Evolutionary conservation across 192 early-diverging fungal genomes (phyloP), one percentile per base, ranked within the genome.

Genomic region (Chytriomyces hyalinus): DNA sequence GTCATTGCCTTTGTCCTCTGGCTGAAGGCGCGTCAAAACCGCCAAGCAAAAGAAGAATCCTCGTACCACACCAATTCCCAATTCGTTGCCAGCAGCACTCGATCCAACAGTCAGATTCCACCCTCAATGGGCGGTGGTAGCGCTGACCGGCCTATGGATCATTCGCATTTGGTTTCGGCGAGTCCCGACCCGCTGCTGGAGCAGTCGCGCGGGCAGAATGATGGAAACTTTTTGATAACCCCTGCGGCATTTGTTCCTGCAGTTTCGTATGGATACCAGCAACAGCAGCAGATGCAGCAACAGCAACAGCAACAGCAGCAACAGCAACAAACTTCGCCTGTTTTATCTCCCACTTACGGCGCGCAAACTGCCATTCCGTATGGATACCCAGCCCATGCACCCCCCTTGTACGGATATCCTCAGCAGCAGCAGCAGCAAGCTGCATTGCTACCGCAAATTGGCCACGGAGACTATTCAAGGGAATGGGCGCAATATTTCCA

Each of bases 401-500:
- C 53, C 53, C 15, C 20, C 53, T 3, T 20, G 53, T 57, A 57
- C 53, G 53, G 53, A 13, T 57, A 57, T 57, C 47, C 26, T 9
- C 26, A 13, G 13, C 44, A 9, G 28, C 68, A 70, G 9, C 60
- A 62, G 49, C 22, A 43, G 13, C 49, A 62, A 20, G 5, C 71
- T 20, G 10, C 6, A 11, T 4, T 10, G 28, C 48, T 20, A 17
- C 13, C 49, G 24, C 20, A 65, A 20, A 36, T 36, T 36, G 4
- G 36, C 11, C 11, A 20, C 1, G 63, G 17, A 24, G 73, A 75
- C 61, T 75, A 65, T 48, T 75, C 73, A 15, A 6, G 5, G 11
- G 73, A 75, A 28, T 75, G 73, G 73, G 63, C 73, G 10, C 51
- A 75, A 48, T 75, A 75, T 48, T 75, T 75, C 63, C 61, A 36